Conservation (phyloP, 2,329 filamentous ascomycete species). For the Tothia fuscella region DNA sequence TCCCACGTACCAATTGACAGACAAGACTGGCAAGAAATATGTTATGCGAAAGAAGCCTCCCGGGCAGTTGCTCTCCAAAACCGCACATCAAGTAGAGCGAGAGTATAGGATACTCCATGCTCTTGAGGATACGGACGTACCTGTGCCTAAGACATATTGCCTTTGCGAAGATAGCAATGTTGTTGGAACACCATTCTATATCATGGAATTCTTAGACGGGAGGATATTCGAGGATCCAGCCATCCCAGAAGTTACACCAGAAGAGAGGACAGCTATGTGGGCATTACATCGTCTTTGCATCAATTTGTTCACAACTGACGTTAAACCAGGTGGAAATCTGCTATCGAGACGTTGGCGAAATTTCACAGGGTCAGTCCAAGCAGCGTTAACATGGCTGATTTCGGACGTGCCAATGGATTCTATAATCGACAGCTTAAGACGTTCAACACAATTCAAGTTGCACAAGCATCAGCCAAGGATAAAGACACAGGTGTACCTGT, state of each 20-base stretch:
- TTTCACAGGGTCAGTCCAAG: conserved; percentile 65
- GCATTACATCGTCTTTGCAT: conserved; percentile 15
- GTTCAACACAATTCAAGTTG: conserved; percentile 64
- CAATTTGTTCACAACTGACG: not conserved
- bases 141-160: conserved; percentile 71
- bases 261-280: conserved; percentile 61
- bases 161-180: conserved; percentile 74
- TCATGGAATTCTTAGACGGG: conserved; percentile 92
- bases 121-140: conserved; percentile 65
- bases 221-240: conserved; percentile 84
- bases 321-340: conserved; percentile 61
- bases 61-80: conserved; percentile 83
- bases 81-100: conserved; percentile 91
- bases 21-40: conserved; percentile 55
- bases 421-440: conserved; percentile 79
- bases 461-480: conserved; percentile 65
- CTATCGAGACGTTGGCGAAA: conserved; percentile 69
- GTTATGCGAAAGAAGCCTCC: conserved; percentile 97
- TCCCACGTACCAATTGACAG: conserved; percentile 85
- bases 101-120: conserved; percentile 88
- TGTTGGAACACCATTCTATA: conserved; percentile 86
- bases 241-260: conserved; percentile 58
- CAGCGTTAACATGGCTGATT: conserved; percentile 55
- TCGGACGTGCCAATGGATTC: conserved; percentile 65
- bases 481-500: conserved; percentile 65